A percentile compares a stretch with the other conserved stretches of the same genome.
Evolutionary conservation across 2,329 filamentous ascomycete species (phyloP).

Genomic region (Aspergillus sp.): DNA sequence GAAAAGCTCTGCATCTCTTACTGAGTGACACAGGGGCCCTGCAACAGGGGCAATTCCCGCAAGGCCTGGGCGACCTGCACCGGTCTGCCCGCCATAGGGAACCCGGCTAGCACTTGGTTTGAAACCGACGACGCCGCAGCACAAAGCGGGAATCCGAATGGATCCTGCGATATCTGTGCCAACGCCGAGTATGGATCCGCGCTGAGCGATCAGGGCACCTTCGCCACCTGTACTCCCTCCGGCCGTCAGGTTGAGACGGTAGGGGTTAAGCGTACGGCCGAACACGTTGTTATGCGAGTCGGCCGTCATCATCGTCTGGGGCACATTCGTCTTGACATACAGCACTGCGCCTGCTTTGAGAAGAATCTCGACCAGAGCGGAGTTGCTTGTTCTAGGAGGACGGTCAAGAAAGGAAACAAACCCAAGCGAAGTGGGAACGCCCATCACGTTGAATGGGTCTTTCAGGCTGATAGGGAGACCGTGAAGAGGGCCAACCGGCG

Average conservation of each 20-base stretch:
- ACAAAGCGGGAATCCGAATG: conserved; percentile 32
- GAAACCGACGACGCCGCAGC: conserved; percentile 30
- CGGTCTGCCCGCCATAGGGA: conserved; percentile 23
- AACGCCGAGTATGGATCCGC: conserved; percentile 29
- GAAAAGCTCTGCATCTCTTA: conserved; percentile 12
- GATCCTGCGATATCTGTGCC: conserved; percentile 34
- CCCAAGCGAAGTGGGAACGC: conserved; percentile 18
- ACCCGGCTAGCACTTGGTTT: conserved; percentile 28
- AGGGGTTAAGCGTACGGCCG: conserved; percentile 21
- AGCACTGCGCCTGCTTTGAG: conserved; percentile 21
- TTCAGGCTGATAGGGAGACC: conserved; percentile 35
- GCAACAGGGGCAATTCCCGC: conserved; percentile 11
- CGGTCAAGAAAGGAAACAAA: conserved; percentile 18
- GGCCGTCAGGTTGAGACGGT: conserved; percentile 14
- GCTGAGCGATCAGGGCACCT: conserved; percentile 29
- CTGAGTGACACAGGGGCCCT: conserved; percentile 14
- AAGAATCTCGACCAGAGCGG: conserved; percentile 17
- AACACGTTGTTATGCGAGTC: conserved; percentile 24
- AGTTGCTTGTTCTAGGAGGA: conserved; percentile 10
- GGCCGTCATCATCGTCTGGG: conserved; percentile 24
- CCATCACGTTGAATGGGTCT: conserved; percentile 18
- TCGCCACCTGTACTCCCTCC: conserved; percentile 29
- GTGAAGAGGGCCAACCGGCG: conserved; percentile 29
- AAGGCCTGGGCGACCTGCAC: conserved; percentile 16
- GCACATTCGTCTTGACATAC: conserved; percentile 28